These are phyloP conservation scores for Diaporthe ilicicola DNA, from an alignment of 2,329 filamentous ascomycete species.

Conservation along the genomic window DNA sequence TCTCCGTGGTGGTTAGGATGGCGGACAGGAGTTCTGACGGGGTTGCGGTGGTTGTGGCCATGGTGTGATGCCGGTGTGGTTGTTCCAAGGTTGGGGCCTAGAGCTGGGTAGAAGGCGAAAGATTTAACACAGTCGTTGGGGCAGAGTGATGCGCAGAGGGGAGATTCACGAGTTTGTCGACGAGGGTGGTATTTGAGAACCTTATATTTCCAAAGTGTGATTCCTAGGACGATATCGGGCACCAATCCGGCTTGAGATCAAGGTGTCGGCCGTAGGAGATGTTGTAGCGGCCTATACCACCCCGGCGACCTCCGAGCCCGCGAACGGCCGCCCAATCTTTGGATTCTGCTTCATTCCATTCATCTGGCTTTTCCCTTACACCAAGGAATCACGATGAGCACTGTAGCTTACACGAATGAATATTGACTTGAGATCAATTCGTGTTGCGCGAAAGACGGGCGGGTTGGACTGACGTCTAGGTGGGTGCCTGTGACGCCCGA, in stretches of 20 bases:
- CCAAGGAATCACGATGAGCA: too few relatives aligned
- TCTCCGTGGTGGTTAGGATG: constrained; percentile 54
- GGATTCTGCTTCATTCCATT: neutral
- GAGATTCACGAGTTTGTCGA: neutral
- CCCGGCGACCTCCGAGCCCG: constrained; percentile 18
- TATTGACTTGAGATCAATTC: too few relatives aligned
- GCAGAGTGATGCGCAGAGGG: neutral
- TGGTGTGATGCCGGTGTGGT: constrained; percentile 10
- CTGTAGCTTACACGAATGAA: accelerated
- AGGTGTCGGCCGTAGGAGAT: neutral
- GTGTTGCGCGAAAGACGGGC: neutral
- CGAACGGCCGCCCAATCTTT: neutral
- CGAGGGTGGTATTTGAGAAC: neutral
- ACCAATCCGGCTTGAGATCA: neutral
- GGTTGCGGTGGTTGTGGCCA: constrained; percentile 34
- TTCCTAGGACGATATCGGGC: neutral
- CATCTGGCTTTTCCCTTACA: neutral
- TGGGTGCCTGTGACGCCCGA: neutral
- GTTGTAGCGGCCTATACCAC: neutral
- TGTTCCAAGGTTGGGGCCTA: neutral
- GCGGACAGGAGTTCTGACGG: constrained; percentile 47
- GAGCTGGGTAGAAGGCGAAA: neutral
- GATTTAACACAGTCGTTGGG: too few relatives aligned
- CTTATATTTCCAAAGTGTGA: neutral
- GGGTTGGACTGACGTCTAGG: too few relatives aligned